Percentiles rank a stretch among this genome's conserved stretches.
phyloP scores from a whole-genome alignment of 768 basidiomycete species.

The Imleria badia region DNA sequence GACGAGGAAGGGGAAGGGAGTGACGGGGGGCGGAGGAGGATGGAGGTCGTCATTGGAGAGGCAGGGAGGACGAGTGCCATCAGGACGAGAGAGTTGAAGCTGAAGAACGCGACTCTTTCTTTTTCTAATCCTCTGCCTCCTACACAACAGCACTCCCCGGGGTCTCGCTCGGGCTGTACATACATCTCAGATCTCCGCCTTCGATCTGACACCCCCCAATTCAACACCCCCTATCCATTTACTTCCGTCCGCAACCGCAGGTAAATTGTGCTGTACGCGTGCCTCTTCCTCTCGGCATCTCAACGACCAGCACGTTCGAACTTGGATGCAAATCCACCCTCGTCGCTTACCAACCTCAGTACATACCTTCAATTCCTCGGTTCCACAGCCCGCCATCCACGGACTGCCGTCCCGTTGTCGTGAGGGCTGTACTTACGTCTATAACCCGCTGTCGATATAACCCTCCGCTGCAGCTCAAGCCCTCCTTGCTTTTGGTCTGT shows the following conservation, averaged over 20 bases:
- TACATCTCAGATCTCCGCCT: conserved; percentile 17
- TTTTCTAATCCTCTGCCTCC: conserved; percentile 11
- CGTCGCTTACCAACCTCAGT: too few species aligned
- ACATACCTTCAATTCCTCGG: too few species aligned
- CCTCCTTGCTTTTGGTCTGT: background rate
- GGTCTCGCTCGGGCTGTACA: conserved; percentile 22
- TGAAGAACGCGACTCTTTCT: background rate
- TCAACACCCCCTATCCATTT: conserved; percentile 1
- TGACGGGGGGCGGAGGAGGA: conserved; percentile 19
- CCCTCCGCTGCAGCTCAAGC: background rate
- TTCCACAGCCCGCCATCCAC: background rate
- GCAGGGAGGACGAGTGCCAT: conserved; percentile 8
- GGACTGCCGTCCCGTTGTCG: background rate
- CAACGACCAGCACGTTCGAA: too few species aligned
- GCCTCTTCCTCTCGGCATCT: too few species aligned
- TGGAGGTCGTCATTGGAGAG: conserved; percentile 19
- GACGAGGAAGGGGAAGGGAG: background rate
- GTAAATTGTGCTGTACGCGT: too few species aligned
- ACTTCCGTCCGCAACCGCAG: background rate
- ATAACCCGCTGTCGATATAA: too few species aligned
- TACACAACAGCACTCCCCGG: conserved; percentile 13
- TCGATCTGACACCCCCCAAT: conserved; percentile 1
- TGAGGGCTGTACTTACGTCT: background rate
- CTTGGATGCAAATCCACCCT: too few species aligned
- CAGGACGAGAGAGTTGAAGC: background rate